phyloP scores from a whole-genome alignment of 1,284 basidiomycete species.

The Rhodotorula sp. region DNA sequence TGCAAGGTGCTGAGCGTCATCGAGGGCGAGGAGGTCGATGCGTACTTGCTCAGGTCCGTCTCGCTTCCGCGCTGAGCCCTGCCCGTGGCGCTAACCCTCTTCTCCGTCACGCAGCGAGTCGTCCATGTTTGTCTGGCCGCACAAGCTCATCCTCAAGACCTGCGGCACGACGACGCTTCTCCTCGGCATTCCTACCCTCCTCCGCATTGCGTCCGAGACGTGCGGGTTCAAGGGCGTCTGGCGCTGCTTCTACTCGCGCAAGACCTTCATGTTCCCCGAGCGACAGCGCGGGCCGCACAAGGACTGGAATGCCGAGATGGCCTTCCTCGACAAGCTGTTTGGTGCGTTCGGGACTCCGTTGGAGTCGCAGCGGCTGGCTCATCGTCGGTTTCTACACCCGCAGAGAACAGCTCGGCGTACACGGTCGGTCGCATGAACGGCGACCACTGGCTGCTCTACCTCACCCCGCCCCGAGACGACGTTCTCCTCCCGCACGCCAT shows the following conservation, averaged over 20 bases:
- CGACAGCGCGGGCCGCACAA: conserved; percentile 89
- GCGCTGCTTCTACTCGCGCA: conserved; percentile 94
- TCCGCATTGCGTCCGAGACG: conserved; percentile 79
- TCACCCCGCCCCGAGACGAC: conserved; percentile 64
- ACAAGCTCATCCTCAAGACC: conserved; percentile 97
- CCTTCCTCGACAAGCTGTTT: conserved; percentile 87
- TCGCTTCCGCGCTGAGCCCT: neutral
- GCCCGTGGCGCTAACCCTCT: neutral
- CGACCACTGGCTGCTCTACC: conserved; percentile 97
- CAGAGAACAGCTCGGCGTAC: conserved; percentile 78
- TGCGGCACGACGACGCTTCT: conserved; percentile 98
- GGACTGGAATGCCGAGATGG: conserved; percentile 92
- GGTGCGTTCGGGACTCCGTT: conserved; percentile 48
- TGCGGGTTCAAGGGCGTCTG: conserved; percentile 74
- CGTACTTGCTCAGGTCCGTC: conserved; percentile 88
- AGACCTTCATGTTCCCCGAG: conserved; percentile 99
- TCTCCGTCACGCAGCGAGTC: conserved; percentile 71
- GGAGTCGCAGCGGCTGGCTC: neutral
- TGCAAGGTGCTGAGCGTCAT: conserved; percentile 94
- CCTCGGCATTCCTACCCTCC: conserved; percentile 85
- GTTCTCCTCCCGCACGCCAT: conserved; percentile 38
- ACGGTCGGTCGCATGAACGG: conserved; percentile 98
- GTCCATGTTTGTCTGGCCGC: conserved; percentile 91
- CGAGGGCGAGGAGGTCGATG: conserved; percentile 83
- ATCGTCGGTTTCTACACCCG: conserved; percentile 36